phyloP scores from a whole-genome alignment of 805 yeast genomes.

The Isabelozyma heimii region DNA sequence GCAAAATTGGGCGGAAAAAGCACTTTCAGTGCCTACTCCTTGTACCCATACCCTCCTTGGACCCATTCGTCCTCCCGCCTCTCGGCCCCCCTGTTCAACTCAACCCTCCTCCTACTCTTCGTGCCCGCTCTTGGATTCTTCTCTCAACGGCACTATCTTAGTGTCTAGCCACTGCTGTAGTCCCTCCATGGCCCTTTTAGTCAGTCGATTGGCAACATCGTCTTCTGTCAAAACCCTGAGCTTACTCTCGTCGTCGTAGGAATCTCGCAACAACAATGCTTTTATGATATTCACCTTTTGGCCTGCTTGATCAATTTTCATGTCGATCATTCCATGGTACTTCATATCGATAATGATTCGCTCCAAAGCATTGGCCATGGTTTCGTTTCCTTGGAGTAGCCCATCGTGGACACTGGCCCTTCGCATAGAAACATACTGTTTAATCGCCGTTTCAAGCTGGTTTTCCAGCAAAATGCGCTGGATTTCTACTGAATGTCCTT shows the following conservation, averaged over 20 bases:
- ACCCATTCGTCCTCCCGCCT: too few relatives aligned
- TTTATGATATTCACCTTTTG: slow-evolving; percentile 13
- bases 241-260: slow-evolving; percentile 19
- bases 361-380: slow-evolving; percentile 11
- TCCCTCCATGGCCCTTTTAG: slow-evolving; percentile 12
- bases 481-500: slow-evolving; percentile 11
- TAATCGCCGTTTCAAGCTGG: not conserved
- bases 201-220: slow-evolving; percentile 18
- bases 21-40: too few relatives aligned
- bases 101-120: not conserved
- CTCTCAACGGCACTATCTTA: slow-evolving; percentile 9
- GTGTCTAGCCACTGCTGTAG: slow-evolving; percentile 22
- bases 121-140: not conserved
- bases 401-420: not conserved
- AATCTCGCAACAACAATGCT: slow-evolving; percentile 25
- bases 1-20: too few relatives aligned
- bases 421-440: not conserved
- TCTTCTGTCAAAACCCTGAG: slow-evolving; percentile 21
- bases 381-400: not conserved
- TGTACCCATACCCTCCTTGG: too few relatives aligned
- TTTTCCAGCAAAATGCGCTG: not conserved
- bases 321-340: slow-evolving; percentile 18
- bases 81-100: not conserved
- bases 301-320: slow-evolving; percentile 26
- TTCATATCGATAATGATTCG: slow-evolving; percentile 20